phyloP scores from a whole-genome alignment of 306 rosid genomes.

The Glycine soja region DNA sequence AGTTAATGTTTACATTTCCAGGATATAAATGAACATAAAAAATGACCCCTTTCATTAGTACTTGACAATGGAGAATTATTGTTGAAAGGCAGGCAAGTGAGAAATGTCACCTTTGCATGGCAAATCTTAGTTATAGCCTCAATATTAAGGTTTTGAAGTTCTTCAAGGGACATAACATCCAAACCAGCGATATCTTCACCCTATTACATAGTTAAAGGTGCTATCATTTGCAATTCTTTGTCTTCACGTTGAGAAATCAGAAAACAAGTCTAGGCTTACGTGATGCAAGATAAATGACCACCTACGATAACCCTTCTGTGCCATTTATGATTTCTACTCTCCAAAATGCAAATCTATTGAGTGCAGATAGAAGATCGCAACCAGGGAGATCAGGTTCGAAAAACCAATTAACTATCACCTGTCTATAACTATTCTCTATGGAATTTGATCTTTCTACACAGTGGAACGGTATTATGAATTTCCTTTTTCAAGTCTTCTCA shows the following conservation, averaged over 20 bases:
- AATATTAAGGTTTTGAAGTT: constrained; percentile 79
- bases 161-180: constrained; percentile 70
- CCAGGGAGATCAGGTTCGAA: not conserved
- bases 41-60: not conserved
- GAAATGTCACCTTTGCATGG: constrained; percentile 69
- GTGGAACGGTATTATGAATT: not conserved
- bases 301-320: not conserved
- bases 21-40: not conserved
- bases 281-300: constrained; percentile 2
- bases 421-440: not conserved
- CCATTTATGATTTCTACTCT: constrained; percentile 2
- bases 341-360: not conserved
- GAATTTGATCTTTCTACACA: not conserved
- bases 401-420: not conserved
- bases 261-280: constrained; percentile 5
- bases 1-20: not conserved
- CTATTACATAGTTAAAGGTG: constrained; percentile 45
- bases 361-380: constrained; percentile 6
- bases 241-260: constrained; percentile 20
- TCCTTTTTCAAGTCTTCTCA: not conserved
- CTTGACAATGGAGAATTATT: not conserved
- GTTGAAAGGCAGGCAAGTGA: constrained; percentile 1
- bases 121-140: constrained; percentile 79
- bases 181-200: constrained; percentile 70
- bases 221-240: constrained; percentile 25